Evolutionary conservation across 306 rosid species (phyloP).

Genomic region (Castanea sativa): DNA sequence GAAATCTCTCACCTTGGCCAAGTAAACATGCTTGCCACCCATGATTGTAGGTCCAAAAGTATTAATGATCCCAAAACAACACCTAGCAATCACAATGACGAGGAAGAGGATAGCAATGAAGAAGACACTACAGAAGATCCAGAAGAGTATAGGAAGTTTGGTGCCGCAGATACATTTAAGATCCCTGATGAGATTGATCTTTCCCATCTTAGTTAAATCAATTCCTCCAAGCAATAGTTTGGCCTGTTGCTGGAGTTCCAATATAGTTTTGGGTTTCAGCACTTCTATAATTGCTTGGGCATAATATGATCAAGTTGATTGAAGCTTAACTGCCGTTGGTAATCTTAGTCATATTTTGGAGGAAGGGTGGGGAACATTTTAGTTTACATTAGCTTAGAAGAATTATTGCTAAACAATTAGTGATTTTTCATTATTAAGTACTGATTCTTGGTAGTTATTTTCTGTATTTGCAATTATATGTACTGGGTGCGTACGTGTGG

Average conservation of each 20-base stretch:
- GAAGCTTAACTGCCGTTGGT: background rate
- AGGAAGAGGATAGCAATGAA: constrained; percentile 46
- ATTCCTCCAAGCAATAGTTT: background rate
- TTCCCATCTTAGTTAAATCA: constrained; percentile 63
- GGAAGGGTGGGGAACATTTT: background rate
- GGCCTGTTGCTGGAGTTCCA: background rate
- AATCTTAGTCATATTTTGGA: background rate
- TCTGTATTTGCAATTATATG: background rate
- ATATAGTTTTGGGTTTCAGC: background rate
- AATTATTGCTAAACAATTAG: background rate
- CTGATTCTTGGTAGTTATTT: background rate
- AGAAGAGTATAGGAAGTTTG: constrained; percentile 86
- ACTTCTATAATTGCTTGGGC: background rate
- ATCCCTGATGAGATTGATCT: constrained; percentile 67
- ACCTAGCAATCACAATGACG: constrained; percentile 26
- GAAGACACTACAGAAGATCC: constrained; percentile 36
- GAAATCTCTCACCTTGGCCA: constrained; percentile 93
- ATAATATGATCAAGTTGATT: background rate
- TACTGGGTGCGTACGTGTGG: background rate
- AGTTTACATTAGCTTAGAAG: background rate
- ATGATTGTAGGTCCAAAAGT: constrained; percentile 54
- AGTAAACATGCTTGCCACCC: constrained; percentile 87
- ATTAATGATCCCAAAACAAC: constrained; percentile 38
- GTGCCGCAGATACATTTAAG: constrained; percentile 86
- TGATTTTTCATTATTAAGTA: background rate